Percentiles rank a stretch among this genome's conserved stretches.
phyloP scores from a whole-genome alignment of 2,329 filamentous ascomycete genomes.

The Diaporthe batatas region DNA sequence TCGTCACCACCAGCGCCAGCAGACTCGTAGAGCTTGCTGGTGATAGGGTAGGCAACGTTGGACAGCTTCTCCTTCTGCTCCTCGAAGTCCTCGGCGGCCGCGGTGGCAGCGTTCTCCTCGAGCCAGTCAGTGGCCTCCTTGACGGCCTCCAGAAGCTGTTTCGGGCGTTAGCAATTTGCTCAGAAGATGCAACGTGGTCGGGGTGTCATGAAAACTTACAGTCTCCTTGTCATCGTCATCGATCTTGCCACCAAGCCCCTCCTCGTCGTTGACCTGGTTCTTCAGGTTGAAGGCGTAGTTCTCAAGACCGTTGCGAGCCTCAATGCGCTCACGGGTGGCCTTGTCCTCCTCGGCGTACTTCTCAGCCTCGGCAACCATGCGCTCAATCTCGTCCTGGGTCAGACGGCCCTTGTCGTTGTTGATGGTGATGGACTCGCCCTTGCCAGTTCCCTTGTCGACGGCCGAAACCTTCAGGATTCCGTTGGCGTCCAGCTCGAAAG shows the following conservation, averaged over 20 bases:
- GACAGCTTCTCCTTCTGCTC: conserved; percentile 99
- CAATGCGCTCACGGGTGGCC: conserved; percentile 95
- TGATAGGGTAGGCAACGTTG: conserved; percentile 97
- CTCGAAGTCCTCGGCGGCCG: conserved; percentile 93
- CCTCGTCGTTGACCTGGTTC: conserved; percentile 98
- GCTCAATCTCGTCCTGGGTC: conserved; percentile 96
- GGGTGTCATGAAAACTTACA: conserved; percentile 62
- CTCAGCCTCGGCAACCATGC: conserved; percentile 98
- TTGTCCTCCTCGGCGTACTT: conserved; percentile 99
- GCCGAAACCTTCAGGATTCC: conserved; percentile 98
- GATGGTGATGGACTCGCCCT: conserved; percentile 97
- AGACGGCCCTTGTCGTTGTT: conserved; percentile 99
- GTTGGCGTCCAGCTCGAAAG: conserved; percentile 97
- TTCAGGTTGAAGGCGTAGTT: conserved; percentile 99
- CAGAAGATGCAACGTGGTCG: neutral
- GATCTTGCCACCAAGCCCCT: conserved; percentile 98
- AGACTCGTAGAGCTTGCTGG: conserved; percentile 90
- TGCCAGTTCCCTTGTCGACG: conserved; percentile 97
- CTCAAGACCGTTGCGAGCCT: conserved; percentile 95
- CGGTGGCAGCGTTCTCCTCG: conserved; percentile 90
- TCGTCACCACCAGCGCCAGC: conserved; percentile 76
- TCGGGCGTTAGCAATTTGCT: conserved; percentile 51
- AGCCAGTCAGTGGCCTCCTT: conserved; percentile 99
- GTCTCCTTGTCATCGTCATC: conserved; percentile 99
- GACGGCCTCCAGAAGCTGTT: conserved; percentile 87